phyloP scores from a whole-genome alignment of 306 rosid genomes.

The Psophocarpus tetragonolobus region DNA sequence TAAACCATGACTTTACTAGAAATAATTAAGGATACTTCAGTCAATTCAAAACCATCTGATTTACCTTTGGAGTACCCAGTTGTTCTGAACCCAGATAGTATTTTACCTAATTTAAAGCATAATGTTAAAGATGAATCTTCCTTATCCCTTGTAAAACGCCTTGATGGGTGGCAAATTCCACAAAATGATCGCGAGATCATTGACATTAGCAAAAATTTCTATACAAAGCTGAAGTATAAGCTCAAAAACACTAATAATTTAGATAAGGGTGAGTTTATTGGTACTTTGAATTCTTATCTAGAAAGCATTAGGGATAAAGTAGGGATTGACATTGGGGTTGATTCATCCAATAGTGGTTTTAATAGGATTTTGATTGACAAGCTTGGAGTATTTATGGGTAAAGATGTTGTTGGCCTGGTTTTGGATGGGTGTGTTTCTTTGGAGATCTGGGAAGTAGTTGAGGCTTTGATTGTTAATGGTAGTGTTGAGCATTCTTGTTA shows the following conservation, averaged over 20 bases:
- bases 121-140: slow-evolving; percentile 41
- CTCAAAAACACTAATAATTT: slow-evolving; percentile 42
- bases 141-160: slow-evolving; percentile 42
- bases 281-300: slow-evolving; percentile 52
- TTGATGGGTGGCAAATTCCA: slow-evolving; percentile 66
- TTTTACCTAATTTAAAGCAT: slow-evolving; percentile 53
- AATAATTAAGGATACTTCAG: slow-evolving; percentile 54
- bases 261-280: slow-evolving; percentile 51
- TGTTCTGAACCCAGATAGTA: slow-evolving; percentile 63
- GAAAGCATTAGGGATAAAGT: slow-evolving; percentile 47
- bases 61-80: slow-evolving; percentile 56
- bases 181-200: slow-evolving; percentile 51
- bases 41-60: slow-evolving; percentile 36
- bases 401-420: slow-evolving; percentile 59
- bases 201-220: slow-evolving; percentile 56
- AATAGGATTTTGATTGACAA: slow-evolving; percentile 49
- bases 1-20: slow-evolving; percentile 71
- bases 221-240: slow-evolving; percentile 48
- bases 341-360: slow-evolving; percentile 38
- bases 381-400: slow-evolving; percentile 48
- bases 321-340: slow-evolving; percentile 45
- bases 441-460: slow-evolving; percentile 78
- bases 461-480: slow-evolving; percentile 61
- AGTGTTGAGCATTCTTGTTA: slow-evolving; percentile 53
- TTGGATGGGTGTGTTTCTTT: slow-evolving; percentile 64